phyloP scores from a whole-genome alignment of 176 grass and related monocot species.

The Lolium perenne region DNA sequence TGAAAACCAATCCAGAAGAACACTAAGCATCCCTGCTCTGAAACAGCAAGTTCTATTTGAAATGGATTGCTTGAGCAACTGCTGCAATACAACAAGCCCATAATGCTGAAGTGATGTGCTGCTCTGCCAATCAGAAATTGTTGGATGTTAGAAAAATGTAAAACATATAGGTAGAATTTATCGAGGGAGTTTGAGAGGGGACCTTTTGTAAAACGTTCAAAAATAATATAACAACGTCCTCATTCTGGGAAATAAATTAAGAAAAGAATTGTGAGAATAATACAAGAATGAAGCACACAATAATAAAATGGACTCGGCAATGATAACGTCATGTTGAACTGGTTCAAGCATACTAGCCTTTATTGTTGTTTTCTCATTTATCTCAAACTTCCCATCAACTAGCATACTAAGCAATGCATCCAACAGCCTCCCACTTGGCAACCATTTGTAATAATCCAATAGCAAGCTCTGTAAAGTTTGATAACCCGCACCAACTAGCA shows the following conservation, averaged over 20 bases:
- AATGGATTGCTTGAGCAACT: slow-evolving; percentile 74
- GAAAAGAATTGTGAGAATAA: slow-evolving; percentile 40
- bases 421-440: slow-evolving; percentile 68
- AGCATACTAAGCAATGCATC: slow-evolving; percentile 74
- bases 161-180: slow-evolving; percentile 19
- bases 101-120: slow-evolving; percentile 66
- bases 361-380: slow-evolving; percentile 69
- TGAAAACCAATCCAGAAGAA: slow-evolving; percentile 80
- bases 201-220: slow-evolving; percentile 79
- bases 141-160: slow-evolving; percentile 35
- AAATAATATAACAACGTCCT: slow-evolving; percentile 75
- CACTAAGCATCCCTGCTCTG: slow-evolving; percentile 71
- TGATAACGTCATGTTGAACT: slow-evolving; percentile 8
- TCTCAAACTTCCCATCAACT: slow-evolving; percentile 72
- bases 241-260: slow-evolving; percentile 63
- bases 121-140: slow-evolving; percentile 67
- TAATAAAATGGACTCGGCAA: slow-evolving; percentile 30
- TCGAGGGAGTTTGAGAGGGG: not conserved
- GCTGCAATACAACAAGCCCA: slow-evolving; percentile 70
- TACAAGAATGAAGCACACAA: not conserved
- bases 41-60: slow-evolving; percentile 76
- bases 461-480: slow-evolving; percentile 80
- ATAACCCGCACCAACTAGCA: slow-evolving; percentile 78
- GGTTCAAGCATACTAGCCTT: slow-evolving; percentile 56
- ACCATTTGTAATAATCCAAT: slow-evolving; percentile 74